Percentiles rank a stretch among this genome's conserved stretches.
These are phyloP conservation scores for Phyllosticta paracitricarpa DNA, from an alignment of 2,329 filamentous ascomycete genomes.

Conservation along the genomic window DNA sequence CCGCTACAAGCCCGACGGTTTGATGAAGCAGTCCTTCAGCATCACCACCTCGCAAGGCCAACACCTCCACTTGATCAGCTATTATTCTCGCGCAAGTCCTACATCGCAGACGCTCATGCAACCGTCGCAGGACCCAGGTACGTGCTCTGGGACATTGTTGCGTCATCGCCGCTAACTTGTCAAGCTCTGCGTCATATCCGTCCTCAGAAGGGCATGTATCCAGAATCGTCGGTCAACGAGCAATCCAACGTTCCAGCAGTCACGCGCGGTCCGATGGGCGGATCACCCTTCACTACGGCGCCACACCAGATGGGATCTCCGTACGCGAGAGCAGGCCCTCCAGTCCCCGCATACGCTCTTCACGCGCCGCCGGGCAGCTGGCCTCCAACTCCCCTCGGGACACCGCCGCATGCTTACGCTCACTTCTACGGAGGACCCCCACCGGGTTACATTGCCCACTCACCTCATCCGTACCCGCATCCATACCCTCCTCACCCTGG, in stretches of 20 bases:
- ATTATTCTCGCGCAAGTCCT: slow-evolving; percentile 75
- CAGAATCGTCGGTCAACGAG: slow-evolving; percentile 87
- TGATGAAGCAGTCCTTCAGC: slow-evolving; percentile 99
- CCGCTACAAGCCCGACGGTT: slow-evolving; percentile 70
- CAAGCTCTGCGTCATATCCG: slow-evolving; percentile 63
- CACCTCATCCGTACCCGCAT: slow-evolving; percentile 4
- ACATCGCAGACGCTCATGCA: slow-evolving; percentile 64
- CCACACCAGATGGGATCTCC: slow-evolving; percentile 46
- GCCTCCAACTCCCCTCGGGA: slow-evolving; percentile 31
- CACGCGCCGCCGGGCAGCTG: slow-evolving; percentile 29
- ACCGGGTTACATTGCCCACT: slow-evolving; percentile 6
- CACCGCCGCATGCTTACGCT: slow-evolving; percentile 34
- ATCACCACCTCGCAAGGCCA: slow-evolving; percentile 87
- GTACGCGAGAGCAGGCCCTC: slow-evolving; percentile 34
- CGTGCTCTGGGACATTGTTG: background rate
- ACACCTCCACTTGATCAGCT: slow-evolving; percentile 94
- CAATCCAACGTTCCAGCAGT: slow-evolving; percentile 69
- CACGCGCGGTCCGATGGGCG: slow-evolving; percentile 60
- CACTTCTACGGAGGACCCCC: slow-evolving; percentile 17
- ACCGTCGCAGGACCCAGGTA: slow-evolving; percentile 64
- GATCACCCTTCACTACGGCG: slow-evolving; percentile 45
- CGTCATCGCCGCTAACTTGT: background rate
- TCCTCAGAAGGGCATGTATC: slow-evolving; percentile 91
- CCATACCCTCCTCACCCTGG: slow-evolving; percentile 4
- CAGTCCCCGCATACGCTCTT: slow-evolving; percentile 32